Evolutionary conservation across 2,329 filamentous ascomycete species (phyloP), one percentile per base, ranked within the genome.

Genomic region (Fusarium tjaetaba): DNA sequence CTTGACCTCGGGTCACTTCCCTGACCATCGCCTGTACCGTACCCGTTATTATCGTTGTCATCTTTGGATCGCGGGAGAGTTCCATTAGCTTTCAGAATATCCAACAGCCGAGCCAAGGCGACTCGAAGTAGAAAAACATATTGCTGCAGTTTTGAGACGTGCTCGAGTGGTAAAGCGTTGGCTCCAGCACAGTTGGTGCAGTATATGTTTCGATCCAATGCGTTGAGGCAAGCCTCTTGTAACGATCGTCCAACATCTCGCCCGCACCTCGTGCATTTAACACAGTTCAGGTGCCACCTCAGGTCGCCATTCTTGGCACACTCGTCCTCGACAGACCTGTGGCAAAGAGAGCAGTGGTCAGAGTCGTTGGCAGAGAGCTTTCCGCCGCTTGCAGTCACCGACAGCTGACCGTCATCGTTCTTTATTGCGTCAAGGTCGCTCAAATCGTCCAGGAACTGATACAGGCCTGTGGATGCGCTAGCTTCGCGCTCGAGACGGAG

Each of bases 51-150:
- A 90, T 80, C 80, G 90, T 92, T 46, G 90, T 78, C 90, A 76
- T 96, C 94, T 79, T 95, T 93, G 68, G 91, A 90, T 42, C 91
- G 91, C 61, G 95, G 92, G 52, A 98, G 84, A 32, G 94, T 93
- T 64, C 95, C 95, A 74, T 91, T 96, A 74, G 88, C 93, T 72
- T 94, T 91, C 39, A 99, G 88, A 36, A 97, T 97, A 49, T 96
- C 93, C 70, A 99, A 86, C 30, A 99, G 87, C 65, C 96, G 89
- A 30, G 96, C 96, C 74, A 99, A 89, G 24, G 96, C 96, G 28
- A 99, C 96, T 78, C 94, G 91, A 45, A 99, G 87, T 26, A 99
- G 86, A 82, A 98, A 98, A 11, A 98, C 92, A 80, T 97, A 99
- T 84, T 99, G 96, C 79, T 96, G 93, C 61, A 99, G 86, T 81